These are phyloP conservation scores for Boletellus ananiceps DNA, from an alignment of 768 basidiomycete genomes.

Conservation along the genomic window DNA sequence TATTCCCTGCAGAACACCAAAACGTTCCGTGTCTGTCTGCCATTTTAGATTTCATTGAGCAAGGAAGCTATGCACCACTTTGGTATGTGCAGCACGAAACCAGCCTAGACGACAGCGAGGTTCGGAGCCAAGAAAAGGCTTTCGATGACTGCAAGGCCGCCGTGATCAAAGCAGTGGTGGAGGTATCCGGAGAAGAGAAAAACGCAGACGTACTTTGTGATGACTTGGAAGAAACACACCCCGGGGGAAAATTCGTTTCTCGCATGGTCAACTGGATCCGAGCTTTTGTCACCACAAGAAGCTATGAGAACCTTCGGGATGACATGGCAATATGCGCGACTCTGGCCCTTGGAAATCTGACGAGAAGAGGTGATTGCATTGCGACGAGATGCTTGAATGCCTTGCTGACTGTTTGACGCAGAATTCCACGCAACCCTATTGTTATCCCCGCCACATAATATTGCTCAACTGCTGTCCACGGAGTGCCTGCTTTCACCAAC, in stretches of 20 bases:
- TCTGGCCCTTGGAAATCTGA: slow-evolving; percentile 78
- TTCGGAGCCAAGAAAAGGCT: slow-evolving; percentile 61
- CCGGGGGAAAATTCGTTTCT: slow-evolving; percentile 68
- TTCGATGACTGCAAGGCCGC: slow-evolving; percentile 84
- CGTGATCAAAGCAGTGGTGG: slow-evolving; percentile 80
- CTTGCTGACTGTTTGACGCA: slow-evolving; percentile 26
- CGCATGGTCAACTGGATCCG: slow-evolving; percentile 77
- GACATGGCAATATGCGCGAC: slow-evolving; percentile 83
- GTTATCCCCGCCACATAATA: slow-evolving; percentile 57
- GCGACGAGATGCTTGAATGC: background rate
- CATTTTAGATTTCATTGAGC: slow-evolving; percentile 72
- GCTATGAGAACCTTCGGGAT: slow-evolving; percentile 42
- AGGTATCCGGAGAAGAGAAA: slow-evolving; percentile 76
- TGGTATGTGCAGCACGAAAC: slow-evolving; percentile 47
- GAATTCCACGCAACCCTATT: slow-evolving; percentile 59
- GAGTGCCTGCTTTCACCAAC: slow-evolving; percentile 47
- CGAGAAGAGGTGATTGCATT: slow-evolving; percentile 55
- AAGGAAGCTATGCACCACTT: slow-evolving; percentile 59
- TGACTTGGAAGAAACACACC: slow-evolving; percentile 46
- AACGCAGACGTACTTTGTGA: slow-evolving; percentile 80
- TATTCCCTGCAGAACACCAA: slow-evolving; percentile 53
- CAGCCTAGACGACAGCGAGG: slow-evolving; percentile 37
- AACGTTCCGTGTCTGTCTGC: slow-evolving; percentile 54
- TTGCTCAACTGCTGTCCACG: slow-evolving; percentile 60
- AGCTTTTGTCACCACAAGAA: slow-evolving; percentile 41